Conservation (phyloP, 169 alveolate species). For the Babesia caballi region DNA sequence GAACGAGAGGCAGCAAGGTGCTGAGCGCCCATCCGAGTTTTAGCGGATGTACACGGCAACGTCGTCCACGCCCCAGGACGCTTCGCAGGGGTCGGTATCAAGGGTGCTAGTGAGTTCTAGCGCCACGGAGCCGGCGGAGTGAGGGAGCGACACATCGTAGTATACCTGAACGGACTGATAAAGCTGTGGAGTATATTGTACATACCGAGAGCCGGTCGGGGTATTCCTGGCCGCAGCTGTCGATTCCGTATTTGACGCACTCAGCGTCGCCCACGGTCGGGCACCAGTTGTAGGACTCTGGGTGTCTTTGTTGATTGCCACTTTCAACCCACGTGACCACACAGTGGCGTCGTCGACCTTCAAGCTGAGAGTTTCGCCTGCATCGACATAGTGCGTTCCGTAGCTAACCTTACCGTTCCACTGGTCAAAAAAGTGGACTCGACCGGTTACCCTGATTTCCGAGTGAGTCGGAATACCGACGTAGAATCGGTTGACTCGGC, state of each 20-base stretch:
- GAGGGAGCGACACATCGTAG: conserved; percentile 41
- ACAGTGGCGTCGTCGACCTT: conserved; percentile 68
- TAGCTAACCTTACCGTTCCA: conserved; percentile 67
- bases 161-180: conserved; percentile 20
- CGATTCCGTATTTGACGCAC: conserved; percentile 66
- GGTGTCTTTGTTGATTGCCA: background rate
- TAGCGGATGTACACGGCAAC: conserved; percentile 65
- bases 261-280: conserved; percentile 50
- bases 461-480: conserved; percentile 56
- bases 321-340: conserved; percentile 64
- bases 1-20: too few relatives aligned
- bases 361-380: conserved; percentile 71
- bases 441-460: conserved; percentile 64
- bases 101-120: conserved; percentile 63
- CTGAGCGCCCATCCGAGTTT: too few relatives aligned
- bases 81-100: conserved; percentile 68
- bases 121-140: conserved; percentile 17
- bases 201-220: conserved; percentile 72
- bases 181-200: background rate
- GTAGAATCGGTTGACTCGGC: conserved; percentile 51
- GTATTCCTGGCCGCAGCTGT: conserved; percentile 73
- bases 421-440: conserved; percentile 77
- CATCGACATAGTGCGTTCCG: background rate
- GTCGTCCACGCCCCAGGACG: conserved; percentile 84
- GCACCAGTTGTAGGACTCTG: conserved; percentile 68